These are phyloP conservation scores for Melastoma malabathricum DNA, from an alignment of 345 rosid genomes.

Conservation along the genomic window DNA sequence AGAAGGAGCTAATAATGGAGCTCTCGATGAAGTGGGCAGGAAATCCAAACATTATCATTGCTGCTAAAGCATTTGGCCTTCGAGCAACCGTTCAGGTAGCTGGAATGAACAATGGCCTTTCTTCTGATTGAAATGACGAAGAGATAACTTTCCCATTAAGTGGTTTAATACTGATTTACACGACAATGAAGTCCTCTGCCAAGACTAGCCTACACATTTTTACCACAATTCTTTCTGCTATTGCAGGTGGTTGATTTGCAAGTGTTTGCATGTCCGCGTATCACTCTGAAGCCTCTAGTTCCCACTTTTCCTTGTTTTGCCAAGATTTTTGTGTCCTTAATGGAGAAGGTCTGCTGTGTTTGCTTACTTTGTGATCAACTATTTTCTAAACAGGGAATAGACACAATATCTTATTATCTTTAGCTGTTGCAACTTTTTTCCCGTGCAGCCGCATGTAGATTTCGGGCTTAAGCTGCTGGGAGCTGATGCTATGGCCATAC, in stretches of 20 bases:
- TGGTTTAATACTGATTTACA: no score
- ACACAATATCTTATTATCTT: neutral
- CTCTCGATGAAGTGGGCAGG: constrained; percentile 84
- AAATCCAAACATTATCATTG: constrained; percentile 66
- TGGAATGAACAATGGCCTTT: neutral
- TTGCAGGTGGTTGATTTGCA: constrained; percentile 85
- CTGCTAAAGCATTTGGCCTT: constrained; percentile 76
- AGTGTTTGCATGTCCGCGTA: constrained; percentile 81
- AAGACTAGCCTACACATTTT: neutral
- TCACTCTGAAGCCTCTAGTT: constrained; percentile 85
- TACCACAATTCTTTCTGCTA: constrained; percentile 4
- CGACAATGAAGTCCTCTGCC: no score
- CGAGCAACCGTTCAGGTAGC: constrained; percentile 75
- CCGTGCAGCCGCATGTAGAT: constrained; percentile 77
- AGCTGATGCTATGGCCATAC: constrained; percentile 89
- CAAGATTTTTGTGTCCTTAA: constrained; percentile 72
- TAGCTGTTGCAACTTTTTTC: neutral
- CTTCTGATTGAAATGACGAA: neutral
- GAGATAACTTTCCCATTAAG: neutral
- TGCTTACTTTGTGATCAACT: neutral
- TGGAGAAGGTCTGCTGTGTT: constrained; percentile 61
- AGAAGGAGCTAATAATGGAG: constrained; percentile 93
- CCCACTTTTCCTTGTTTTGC: constrained; percentile 93
- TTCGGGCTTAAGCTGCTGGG: constrained; percentile 86
- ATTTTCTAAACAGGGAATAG: neutral